Base-by-base conservation (phyloP, 768 basidiomycete genomes). In the Amanita rimosa region DNA sequence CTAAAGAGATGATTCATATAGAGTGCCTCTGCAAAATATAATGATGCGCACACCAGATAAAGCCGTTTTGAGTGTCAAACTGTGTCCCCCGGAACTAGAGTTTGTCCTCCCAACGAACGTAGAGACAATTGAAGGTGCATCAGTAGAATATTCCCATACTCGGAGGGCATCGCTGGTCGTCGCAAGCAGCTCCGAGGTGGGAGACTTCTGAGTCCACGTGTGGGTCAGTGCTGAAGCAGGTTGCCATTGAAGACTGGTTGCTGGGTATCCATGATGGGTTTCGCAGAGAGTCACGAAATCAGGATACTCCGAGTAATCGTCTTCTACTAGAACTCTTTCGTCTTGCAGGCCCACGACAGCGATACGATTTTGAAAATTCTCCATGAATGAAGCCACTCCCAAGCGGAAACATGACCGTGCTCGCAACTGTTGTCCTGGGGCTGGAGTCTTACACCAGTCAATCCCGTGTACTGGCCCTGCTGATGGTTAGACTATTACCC, bases 151-250 rank as follows among this genome's bases (percentile, higher is more conserved):
- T 63, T 97, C 94, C 79, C 87, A 98, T 45, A 99, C 78, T 55
- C 93, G 73, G 58, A 99, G 63, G 42, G 90, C 90, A 65, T 98
- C 96, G 22, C 90, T 91, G 0, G 92, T 95, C 5, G 92, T 95
- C 9, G 95, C 95, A 7, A 99, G 71, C 41, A 96, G 67, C 64
- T 99, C 96, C 41, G 85, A 73, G 42, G 68, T 66, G 6, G 73
- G 65, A 3, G 75, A 71, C 62, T 83, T 87, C 63, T 81, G 78
- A 5, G 78, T 71, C 85, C 88, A 88, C 37, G 70, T 62, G 60
- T 78, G 76, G 38, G 70, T 74, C 26, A 72, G 66, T 17, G 86
- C 72, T 22, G 78, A 75, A 3, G 76, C 74, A 14, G 96, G 96
- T 55, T 96, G 92, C 88, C 93, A 98, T 58, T 86, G 91, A 42